Evolutionary conservation across 495 filamentous ascomycete species (phyloP).

Genomic region (Tuber borchii): DNA sequence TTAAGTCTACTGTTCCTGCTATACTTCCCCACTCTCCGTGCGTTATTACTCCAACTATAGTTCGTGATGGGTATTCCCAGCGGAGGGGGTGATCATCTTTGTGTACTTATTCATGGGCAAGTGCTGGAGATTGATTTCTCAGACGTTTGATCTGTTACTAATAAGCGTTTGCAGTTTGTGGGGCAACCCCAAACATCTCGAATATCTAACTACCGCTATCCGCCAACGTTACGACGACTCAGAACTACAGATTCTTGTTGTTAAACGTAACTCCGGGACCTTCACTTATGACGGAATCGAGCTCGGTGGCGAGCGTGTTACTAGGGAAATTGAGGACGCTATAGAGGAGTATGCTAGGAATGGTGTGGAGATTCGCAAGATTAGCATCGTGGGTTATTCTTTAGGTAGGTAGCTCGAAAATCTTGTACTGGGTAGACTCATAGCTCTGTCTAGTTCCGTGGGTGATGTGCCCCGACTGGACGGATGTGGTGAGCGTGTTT

Average conservation of each 20-base stretch:
- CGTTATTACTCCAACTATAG: neutral
- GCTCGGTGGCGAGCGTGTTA: conserved; percentile 78
- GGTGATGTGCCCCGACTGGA: neutral
- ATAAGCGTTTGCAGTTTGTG: conserved; percentile 43
- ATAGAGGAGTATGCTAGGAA: conserved; percentile 56
- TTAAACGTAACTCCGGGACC: conserved; percentile 70
- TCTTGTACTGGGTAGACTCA: conserved; percentile 9
- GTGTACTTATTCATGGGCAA: conserved; percentile 93
- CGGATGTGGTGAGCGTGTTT: neutral
- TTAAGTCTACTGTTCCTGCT: neutral
- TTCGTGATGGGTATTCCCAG: conserved; percentile 21
- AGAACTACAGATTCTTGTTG: conserved; percentile 63
- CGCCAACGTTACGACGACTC: conserved; percentile 59
- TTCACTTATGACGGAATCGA: conserved; percentile 96
- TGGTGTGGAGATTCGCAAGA: conserved; percentile 65
- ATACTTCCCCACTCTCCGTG: neutral
- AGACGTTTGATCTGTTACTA: neutral
- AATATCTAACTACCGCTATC: conserved; percentile 61
- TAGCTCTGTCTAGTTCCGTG: conserved; percentile 6
- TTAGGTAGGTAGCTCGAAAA: conserved; percentile 50
- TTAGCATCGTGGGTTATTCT: conserved; percentile 85
- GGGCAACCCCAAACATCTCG: conserved; percentile 84
- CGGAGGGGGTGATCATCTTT: conserved; percentile 59
- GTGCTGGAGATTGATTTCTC: conserved; percentile 25
- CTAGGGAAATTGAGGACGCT: conserved; percentile 77